Percentiles rank a stretch among this genome's conserved stretches.
These are phyloP conservation scores for Thraustotheca clavata DNA, from an alignment of 352 stramenopile species.

Conservation along the genomic window DNA sequence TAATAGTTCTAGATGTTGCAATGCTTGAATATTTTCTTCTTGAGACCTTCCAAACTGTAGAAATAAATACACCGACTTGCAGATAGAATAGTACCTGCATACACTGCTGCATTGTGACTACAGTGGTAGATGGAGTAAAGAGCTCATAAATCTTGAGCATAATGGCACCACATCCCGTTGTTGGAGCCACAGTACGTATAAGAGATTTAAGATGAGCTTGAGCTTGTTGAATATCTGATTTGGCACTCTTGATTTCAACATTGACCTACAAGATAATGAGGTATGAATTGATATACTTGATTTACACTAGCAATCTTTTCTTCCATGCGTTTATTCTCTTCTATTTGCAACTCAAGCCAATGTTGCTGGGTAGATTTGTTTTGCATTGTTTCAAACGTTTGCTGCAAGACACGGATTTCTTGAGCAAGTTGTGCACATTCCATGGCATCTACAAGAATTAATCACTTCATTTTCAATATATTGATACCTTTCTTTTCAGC, in stretches of 20 bases:
- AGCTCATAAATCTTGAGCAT: background rate
- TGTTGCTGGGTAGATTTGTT: slow-evolving; percentile 2
- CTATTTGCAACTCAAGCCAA: background rate
- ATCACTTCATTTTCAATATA: background rate
- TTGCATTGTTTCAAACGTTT: background rate
- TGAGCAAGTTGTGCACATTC: background rate
- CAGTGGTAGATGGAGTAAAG: background rate
- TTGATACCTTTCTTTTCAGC: background rate
- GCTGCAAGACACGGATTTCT: background rate
- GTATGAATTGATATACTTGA: background rate
- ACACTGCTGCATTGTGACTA: background rate
- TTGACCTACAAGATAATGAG: background rate
- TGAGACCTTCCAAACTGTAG: background rate
- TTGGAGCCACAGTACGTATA: background rate
- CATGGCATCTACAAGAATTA: background rate
- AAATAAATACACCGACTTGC: no score
- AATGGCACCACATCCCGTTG: background rate
- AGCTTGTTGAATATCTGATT: background rate
- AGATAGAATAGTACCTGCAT: no score
- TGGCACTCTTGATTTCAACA: background rate
- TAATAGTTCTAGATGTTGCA: background rate
- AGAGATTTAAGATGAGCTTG: slow-evolving; percentile 1
- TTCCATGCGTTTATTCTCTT: background rate
- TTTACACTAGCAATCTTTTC: background rate
- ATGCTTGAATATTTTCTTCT: background rate